phyloP scores from a whole-genome alignment of 495 filamentous ascomycete genomes.

The Penicillium cataractarum region DNA sequence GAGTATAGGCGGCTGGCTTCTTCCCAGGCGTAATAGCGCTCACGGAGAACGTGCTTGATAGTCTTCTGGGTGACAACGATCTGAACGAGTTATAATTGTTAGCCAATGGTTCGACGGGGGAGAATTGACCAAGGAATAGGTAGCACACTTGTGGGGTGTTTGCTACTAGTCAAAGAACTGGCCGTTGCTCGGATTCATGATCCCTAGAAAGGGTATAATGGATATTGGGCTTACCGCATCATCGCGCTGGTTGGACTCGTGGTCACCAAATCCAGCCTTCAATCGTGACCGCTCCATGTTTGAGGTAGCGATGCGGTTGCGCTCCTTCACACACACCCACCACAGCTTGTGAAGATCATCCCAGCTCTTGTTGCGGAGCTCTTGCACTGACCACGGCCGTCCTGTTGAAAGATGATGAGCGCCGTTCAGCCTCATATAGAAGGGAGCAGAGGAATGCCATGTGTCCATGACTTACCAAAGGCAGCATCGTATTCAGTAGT shows the following conservation, averaged over 20 bases:
- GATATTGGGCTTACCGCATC: constrained; percentile 57
- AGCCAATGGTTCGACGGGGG: constrained; percentile 1
- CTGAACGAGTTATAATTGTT: constrained; percentile 40
- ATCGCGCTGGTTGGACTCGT: constrained; percentile 62
- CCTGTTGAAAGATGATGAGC: constrained; percentile 49
- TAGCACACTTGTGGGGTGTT: background rate
- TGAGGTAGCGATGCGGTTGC: constrained; percentile 85
- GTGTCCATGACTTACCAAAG: constrained; percentile 58
- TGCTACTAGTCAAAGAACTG: background rate
- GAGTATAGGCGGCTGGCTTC: constrained; percentile 74
- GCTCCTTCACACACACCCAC: constrained; percentile 94
- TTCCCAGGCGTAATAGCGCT: constrained; percentile 88
- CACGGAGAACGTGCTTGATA: constrained; percentile 84
- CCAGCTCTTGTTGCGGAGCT: constrained; percentile 87
- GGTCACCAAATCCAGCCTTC: constrained; percentile 68
- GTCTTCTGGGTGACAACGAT: constrained; percentile 70
- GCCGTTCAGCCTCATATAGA: background rate
- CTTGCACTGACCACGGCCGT: constrained; percentile 82
- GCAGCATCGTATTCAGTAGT: constrained; percentile 67
- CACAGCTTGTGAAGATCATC: constrained; percentile 90
- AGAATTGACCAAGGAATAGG: background rate
- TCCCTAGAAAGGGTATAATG: background rate
- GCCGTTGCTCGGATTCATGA: background rate
- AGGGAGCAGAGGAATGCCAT: background rate
- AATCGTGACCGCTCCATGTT: constrained; percentile 64